Percentiles rank a stretch among this genome's conserved stretches.
These are phyloP conservation scores for Cercospora brassicicola DNA, from an alignment of 2,329 filamentous ascomycete species.

Conservation along the genomic window DNA sequence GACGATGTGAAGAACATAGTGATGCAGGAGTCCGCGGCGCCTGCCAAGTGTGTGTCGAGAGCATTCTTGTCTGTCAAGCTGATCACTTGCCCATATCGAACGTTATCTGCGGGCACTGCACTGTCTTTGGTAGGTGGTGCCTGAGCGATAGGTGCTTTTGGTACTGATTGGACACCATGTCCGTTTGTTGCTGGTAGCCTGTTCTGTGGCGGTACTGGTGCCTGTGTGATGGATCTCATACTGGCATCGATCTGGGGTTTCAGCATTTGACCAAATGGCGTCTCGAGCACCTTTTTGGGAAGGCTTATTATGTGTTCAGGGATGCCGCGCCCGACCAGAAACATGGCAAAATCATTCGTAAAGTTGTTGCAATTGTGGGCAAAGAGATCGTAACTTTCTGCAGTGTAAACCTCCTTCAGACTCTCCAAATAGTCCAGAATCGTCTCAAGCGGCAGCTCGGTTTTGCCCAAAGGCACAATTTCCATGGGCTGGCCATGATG, in stretches of 20 bases:
- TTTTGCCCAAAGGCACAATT: conserved; percentile 70
- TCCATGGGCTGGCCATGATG: conserved; percentile 86
- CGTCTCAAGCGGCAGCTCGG: conserved; percentile 74
- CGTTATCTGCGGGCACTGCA: neutral
- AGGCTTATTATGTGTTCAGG: conserved; percentile 83
- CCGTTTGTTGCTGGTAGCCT: conserved; percentile 21
- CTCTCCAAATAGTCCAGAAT: conserved; percentile 87
- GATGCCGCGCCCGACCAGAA: conserved; percentile 83
- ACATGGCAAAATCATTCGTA: conserved; percentile 86
- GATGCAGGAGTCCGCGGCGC: conserved; percentile 66
- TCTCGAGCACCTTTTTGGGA: conserved; percentile 79
- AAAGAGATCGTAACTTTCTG: conserved; percentile 79
- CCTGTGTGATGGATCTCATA: conserved; percentile 63
- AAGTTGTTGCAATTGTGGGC: conserved; percentile 97
- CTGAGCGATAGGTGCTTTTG: neutral
- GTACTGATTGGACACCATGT: neutral
- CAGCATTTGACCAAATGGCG: conserved; percentile 85
- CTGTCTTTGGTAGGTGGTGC: neutral
- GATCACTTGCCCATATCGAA: conserved; percentile 55
- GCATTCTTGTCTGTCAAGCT: conserved; percentile 60
- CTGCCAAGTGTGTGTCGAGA: conserved; percentile 60
- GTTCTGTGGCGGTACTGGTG: conserved; percentile 48
- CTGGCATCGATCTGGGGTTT: conserved; percentile 70
- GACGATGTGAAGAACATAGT: conserved; percentile 91
- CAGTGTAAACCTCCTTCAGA: conserved; percentile 75